Conservation (phyloP, 208 protist genomes). For the Blechomonas ayalai region DNA sequence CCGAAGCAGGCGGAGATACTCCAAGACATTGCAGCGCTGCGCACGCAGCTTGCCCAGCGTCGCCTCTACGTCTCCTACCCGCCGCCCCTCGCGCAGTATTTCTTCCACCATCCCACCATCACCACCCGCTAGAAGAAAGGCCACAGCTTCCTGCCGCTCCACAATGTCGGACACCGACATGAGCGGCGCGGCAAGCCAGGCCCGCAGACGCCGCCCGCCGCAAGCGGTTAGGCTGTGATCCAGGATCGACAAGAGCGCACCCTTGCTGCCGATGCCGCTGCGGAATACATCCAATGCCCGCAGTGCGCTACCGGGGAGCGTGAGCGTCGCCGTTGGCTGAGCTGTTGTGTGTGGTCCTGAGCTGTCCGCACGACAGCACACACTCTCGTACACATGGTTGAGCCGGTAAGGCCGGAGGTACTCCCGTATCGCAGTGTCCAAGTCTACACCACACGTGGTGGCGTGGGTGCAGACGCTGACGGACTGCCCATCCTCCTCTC, state of each 20-base stretch:
- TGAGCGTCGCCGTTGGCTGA: slow-evolving; percentile 13
- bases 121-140: slow-evolving; percentile 26
- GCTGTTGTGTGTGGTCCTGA: neutral
- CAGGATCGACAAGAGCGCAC: slow-evolving; percentile 57
- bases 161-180: slow-evolving; percentile 18
- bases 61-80: slow-evolving; percentile 71
- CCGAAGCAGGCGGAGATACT: slow-evolving; percentile 68
- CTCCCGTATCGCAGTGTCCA: slow-evolving; percentile 29
- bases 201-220: slow-evolving; percentile 49
- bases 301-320: slow-evolving; percentile 57
- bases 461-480: slow-evolving; percentile 27
- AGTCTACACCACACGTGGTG: slow-evolving; percentile 4
- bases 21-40: slow-evolving; percentile 54
- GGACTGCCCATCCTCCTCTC: slow-evolving; percentile 61
- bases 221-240: slow-evolving; percentile 59
- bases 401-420: slow-evolving; percentile 59
- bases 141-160: slow-evolving; percentile 37
- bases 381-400: slow-evolving; percentile 41
- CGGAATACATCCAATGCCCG: slow-evolving; percentile 79
- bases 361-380: neutral
- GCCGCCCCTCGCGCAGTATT: slow-evolving; percentile 56
- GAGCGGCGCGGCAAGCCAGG: slow-evolving; percentile 64
- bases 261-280: slow-evolving; percentile 34
- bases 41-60: slow-evolving; percentile 67
- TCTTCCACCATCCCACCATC: slow-evolving; percentile 33